Conservation (phyloP, 768 basidiomycete species). For the Epithele typhae region DNA sequence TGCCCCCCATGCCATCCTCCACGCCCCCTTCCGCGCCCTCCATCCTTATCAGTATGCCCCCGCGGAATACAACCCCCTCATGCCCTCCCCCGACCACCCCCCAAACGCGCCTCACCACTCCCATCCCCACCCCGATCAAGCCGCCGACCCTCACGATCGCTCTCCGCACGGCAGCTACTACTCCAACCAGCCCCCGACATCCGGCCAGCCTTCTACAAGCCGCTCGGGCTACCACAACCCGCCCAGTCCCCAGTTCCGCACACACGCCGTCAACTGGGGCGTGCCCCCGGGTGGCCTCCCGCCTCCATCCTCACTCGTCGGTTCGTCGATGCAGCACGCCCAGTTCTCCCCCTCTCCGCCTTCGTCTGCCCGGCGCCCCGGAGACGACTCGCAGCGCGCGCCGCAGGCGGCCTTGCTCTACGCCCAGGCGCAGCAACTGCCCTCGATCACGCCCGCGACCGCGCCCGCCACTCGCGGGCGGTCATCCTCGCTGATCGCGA, state of each 20-base stretch:
- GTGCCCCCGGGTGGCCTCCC: slow-evolving; percentile 15
- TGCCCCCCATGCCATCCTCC: slow-evolving; percentile 12
- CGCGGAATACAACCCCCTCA: slow-evolving; percentile 15
- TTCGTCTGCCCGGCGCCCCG: slow-evolving; percentile 28
- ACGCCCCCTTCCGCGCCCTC: slow-evolving; percentile 14
- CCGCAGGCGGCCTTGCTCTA: slow-evolving; percentile 54
- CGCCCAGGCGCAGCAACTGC: slow-evolving; percentile 32
- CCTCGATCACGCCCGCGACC: slow-evolving; percentile 12
- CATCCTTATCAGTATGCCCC: slow-evolving; percentile 16
- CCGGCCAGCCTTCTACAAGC: slow-evolving; percentile 16
- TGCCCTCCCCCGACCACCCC: slow-evolving; percentile 15
- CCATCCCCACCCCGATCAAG: slow-evolving; percentile 1
- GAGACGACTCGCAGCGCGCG: slow-evolving; percentile 44
- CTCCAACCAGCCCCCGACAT: slow-evolving; percentile 13
- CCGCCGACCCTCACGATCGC: slow-evolving; percentile 26
- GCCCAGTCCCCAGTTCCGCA: slow-evolving; percentile 13
- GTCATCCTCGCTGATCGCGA: slow-evolving; percentile 19
- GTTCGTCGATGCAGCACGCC: slow-evolving; percentile 25
- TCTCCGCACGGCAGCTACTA: slow-evolving; percentile 19
- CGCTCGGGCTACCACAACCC: slow-evolving; percentile 3
- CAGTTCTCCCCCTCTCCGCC: slow-evolving; percentile 10
- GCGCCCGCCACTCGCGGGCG: slow-evolving; percentile 5
- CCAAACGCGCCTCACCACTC: slow-evolving; percentile 10
- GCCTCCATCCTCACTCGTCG: slow-evolving; percentile 38
- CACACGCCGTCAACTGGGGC: slow-evolving; percentile 15